Evolutionary conservation across 192 early-diverging fungal genomes (phyloP), one percentile per base, ranked within the genome.

Genomic region (Coemansia sp.): DNA sequence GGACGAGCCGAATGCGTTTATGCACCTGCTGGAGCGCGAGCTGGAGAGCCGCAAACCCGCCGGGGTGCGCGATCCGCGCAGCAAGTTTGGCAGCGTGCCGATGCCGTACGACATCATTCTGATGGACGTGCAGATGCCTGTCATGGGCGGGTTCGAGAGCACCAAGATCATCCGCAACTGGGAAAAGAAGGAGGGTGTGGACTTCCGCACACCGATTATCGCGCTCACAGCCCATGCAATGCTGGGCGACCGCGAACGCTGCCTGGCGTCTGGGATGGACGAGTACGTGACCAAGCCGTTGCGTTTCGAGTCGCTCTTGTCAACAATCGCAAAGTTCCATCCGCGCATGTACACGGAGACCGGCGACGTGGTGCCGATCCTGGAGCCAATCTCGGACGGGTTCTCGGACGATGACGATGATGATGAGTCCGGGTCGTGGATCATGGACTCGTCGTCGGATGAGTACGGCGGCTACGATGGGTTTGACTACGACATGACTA

Each of bases 101-200:
- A 77, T 65, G 74, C 74, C 74, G 8, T 82, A 67, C 58, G 74
- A 80, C 34, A 64, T 84, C 61, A 87, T 93, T 36, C 61, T 93
- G 40, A 93, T 93, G 91, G 91, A 93, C 55, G 86, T 90, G 17
- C 88, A 90, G 75, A 90, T 93, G 91, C 91, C 91, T 0, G 81
- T 91, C 32, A 91, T 93, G 88, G 89, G 87, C 38, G 91, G 91
- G 21, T 91, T 90, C 45, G 89, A 93, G 75, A 87, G 88, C 8
- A 91, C 91, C 6, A 82, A 86, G 58, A 76, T 80, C 52, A 93
- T 93, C 55, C 81, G 89, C 38, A 66, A 82, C 30, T 80, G 83
- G 50, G 89, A 92, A 67, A 81, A 83, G 43, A 44, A 27, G 26
- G 80, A 71, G 42, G 70, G 69, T 19, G 63, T 80, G 5, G 75